Percentiles rank a stretch among this genome's conserved stretches.
Evolutionary conservation across 495 filamentous ascomycete genomes (phyloP).

Genomic region (Choiromyces venosus): DNA sequence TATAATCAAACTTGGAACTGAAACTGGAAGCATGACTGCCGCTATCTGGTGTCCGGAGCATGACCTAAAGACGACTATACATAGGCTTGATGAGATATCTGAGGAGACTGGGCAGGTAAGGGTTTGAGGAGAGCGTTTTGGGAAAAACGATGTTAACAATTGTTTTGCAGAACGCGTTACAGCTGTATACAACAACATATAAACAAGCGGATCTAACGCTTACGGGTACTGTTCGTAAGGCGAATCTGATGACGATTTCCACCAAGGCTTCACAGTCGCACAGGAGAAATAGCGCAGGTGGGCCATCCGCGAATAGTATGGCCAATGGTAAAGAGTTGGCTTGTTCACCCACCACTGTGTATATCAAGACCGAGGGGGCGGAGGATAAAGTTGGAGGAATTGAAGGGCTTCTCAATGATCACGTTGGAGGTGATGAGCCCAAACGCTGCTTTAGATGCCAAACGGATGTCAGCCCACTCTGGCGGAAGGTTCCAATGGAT

Average conservation of each 20-base stretch:
- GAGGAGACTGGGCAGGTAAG: conserved; percentile 50
- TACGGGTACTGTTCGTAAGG: conserved; percentile 87
- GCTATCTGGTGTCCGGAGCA: conserved; percentile 90
- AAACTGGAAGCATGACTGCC: conserved; percentile 69
- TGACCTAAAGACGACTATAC: conserved; percentile 60
- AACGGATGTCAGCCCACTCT: conserved; percentile 38
- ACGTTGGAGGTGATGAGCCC: conserved; percentile 39
- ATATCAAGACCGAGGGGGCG: conserved; percentile 35
- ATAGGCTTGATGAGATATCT: conserved; percentile 68
- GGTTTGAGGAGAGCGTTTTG: neutral
- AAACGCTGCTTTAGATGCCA: conserved; percentile 36
- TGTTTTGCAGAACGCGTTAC: conserved; percentile 63
- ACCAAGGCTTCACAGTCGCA: conserved; percentile 39
- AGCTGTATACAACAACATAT: conserved; percentile 77
- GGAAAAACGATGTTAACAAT: conserved; percentile 24
- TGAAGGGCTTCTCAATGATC: conserved; percentile 34
- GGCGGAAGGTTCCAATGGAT: conserved; percentile 38
- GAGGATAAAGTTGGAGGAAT: conserved; percentile 36
- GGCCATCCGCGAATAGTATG: conserved; percentile 18
- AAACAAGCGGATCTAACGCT: conserved; percentile 89
- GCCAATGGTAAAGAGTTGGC: conserved; percentile 35
- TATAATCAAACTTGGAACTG: conserved; percentile 67
- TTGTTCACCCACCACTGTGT: conserved; percentile 39
- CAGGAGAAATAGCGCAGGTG: conserved; percentile 38
- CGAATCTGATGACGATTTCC: conserved; percentile 53